Percentiles rank a stretch among this genome's conserved stretches.
Evolutionary conservation across 1,284 basidiomycete species (phyloP).

Genomic region (Microbotryum saponariae): DNA sequence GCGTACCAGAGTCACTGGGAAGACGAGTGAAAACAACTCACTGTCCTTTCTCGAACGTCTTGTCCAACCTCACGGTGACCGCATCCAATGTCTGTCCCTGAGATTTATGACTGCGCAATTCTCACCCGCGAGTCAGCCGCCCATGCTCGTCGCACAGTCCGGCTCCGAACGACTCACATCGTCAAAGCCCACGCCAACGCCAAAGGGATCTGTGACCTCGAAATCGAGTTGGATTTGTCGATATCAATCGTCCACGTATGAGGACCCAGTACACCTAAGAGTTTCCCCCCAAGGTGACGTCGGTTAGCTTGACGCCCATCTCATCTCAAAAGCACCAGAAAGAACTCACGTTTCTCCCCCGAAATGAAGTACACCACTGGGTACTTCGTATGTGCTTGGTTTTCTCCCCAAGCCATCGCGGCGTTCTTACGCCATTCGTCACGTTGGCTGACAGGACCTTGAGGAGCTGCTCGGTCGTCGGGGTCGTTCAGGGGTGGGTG

Average conservation of each 20-base stretch:
- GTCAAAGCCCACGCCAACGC: slow-evolving; percentile 25
- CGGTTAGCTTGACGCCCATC: neutral
- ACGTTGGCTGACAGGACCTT: neutral
- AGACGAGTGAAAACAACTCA: neutral
- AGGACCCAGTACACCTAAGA: slow-evolving; percentile 18
- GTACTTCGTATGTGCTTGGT: slow-evolving; percentile 18
- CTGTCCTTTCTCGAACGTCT: slow-evolving; percentile 30
- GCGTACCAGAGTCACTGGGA: neutral
- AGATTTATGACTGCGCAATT: slow-evolving; percentile 19
- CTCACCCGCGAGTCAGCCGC: neutral
- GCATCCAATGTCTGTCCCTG: slow-evolving; percentile 31
- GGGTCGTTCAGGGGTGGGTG: slow-evolving; percentile 1
- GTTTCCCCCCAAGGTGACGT: too few relatives aligned
- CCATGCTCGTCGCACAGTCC: neutral
- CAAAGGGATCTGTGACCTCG: slow-evolving; percentile 32
- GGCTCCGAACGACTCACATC: neutral
- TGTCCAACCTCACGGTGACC: slow-evolving; percentile 16
- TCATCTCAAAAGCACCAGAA: neutral
- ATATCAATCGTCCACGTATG: slow-evolving; percentile 33
- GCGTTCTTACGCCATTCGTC: slow-evolving; percentile 28
- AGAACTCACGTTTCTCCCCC: slow-evolving; percentile 13
- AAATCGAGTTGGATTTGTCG: slow-evolving; percentile 27
- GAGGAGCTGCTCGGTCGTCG: neutral
- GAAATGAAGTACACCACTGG: slow-evolving; percentile 31
- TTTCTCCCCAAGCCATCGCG: slow-evolving; percentile 13